phyloP scores from a whole-genome alignment of 2,329 filamentous ascomycete genomes.

The Ceratocystis variospora region DNA sequence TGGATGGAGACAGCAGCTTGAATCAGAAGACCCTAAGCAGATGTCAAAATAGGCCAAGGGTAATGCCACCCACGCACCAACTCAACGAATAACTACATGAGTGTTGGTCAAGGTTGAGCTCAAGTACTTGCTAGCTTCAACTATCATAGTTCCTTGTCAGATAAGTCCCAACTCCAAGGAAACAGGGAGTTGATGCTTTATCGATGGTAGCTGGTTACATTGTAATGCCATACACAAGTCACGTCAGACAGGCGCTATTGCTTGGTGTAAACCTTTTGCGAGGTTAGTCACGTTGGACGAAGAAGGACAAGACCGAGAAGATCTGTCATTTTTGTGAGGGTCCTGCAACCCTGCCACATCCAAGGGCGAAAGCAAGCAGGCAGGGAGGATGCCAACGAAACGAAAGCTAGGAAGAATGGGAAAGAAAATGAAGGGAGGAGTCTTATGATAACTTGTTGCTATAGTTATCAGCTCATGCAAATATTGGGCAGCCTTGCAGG shows the following conservation, averaged over 20 bases:
- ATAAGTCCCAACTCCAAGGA: no score
- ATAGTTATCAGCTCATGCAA: neutral
- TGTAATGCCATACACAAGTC: neutral
- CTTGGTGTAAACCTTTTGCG: neutral
- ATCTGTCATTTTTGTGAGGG: neutral
- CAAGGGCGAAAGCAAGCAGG: neutral
- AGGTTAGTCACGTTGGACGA: neutral
- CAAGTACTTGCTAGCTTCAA: no score
- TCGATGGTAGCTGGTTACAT: neutral
- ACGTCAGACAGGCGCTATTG: neutral
- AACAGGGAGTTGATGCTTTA: neutral
- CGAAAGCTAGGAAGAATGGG: neutral
- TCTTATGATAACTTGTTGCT: neutral
- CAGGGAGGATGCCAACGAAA: no score
- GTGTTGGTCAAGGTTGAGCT: no score
- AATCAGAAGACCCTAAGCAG: no score
- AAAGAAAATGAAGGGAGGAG: neutral
- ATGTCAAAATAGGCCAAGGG: no score
- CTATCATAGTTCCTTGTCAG: no score
- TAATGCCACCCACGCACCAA: no score
- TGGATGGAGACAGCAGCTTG: no score
- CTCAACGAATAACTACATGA: no score
- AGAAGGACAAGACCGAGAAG: neutral
- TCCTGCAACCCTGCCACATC: neutral
- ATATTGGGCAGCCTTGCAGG: conserved; percentile 6